Base-by-base conservation (phyloP, 2,329 filamentous ascomycete species). In the Raffaelea deltoideospora region DNA sequence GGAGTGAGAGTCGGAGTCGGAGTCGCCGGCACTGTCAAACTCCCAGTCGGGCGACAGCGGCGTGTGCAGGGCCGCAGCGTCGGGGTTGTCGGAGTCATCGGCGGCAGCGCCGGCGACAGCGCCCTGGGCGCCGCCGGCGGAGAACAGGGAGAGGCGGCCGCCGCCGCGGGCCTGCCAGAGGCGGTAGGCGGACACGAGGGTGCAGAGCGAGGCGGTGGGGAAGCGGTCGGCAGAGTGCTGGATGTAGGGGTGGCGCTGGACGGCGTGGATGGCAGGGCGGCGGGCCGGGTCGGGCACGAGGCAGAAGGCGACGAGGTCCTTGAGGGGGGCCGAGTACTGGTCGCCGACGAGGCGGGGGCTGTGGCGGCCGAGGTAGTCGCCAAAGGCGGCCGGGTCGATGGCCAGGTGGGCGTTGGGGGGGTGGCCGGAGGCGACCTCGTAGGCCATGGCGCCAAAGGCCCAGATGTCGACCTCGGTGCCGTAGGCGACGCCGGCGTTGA, bases 361-460 rank as follows among this genome's bases (percentile, higher is more conserved):
- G 36, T 76, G 65, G 22, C 69, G 62, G 46, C 72, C 71, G 29
- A 79, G 57, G 44, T 73, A 67, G 34, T 60, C 65, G 17, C 69
- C 69, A 32, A 71, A 63, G 44, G 67, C n/a, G n/a, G n/a, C n/a
- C n/a, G n/a, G 53, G 35, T 65, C 61, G 45, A 63, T 62, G 40
- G 62, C 70, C 10, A 30, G 32, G 20, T 15, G 26, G 34, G 72
- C 74, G 45, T 81, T 79, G 0, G 83, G 83, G 2, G 82, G 81
- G 14, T 77, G 60, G 1, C 83, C 83, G 4, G 78, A 84, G 2
- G 83, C 81, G 54, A 88, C 81, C 54, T 90, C 83, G 48, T 74
- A 85, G 2, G 85, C 65, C 53, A 86, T 80, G 41, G 80, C 80
- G 3, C 83, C 84, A 51, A 84, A 86, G 3, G 83, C 81, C 83